A percentile compares a stretch with the other conserved stretches of the same genome.
phyloP scores from a whole-genome alignment of 176 grass and related monocot genomes.

The Paspalum vaginatum region DNA sequence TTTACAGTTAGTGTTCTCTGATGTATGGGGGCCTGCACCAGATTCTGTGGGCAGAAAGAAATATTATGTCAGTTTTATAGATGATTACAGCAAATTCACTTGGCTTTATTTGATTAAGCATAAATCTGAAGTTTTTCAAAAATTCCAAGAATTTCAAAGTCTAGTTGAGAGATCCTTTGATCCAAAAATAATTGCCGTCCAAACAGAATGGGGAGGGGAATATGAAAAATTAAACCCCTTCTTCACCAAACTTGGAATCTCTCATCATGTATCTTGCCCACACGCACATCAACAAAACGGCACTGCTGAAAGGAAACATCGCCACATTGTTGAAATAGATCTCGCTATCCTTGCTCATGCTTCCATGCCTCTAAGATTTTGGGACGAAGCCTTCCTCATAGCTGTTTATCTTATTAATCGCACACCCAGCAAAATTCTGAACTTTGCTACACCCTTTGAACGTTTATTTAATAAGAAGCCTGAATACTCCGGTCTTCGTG shows the following conservation, averaged over 20 bases:
- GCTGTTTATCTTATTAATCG: neutral
- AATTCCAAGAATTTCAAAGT: neutral
- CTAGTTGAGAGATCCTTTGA: neutral
- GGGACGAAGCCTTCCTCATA: neutral
- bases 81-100: neutral
- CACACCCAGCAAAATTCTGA: neutral
- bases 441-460: neutral
- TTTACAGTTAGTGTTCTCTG: neutral
- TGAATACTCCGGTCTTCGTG: fast-evolving
- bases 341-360: too few species aligned
- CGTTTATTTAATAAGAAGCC: neutral
- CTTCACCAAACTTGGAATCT: too few species aligned
- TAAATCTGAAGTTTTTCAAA: neutral
- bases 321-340: too few species aligned
- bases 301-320: neutral
- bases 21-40: neutral
- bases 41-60: neutral
- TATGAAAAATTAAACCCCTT: too few species aligned
- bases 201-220: too few species aligned
- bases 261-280: neutral
- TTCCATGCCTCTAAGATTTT: too few species aligned
- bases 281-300: neutral
- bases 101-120: neutral
- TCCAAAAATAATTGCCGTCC: neutral
- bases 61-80: neutral